Base-by-base conservation (phyloP, 148 eudicot species). In the Fagopyrum tataricum region DNA sequence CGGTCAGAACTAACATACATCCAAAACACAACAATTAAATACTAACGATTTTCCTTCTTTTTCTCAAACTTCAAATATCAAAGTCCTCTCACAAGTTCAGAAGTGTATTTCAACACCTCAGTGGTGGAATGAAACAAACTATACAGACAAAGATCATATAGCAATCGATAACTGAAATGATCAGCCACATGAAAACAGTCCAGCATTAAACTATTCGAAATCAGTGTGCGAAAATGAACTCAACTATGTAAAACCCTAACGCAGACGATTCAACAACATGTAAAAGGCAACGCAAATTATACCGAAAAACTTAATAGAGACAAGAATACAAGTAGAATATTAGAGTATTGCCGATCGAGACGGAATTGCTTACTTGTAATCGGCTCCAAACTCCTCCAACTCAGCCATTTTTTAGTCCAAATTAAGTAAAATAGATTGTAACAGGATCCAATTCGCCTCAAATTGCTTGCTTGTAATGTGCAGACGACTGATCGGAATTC, bases 1-100 rank as follows among this genome's bases (percentile, higher is more conserved):
- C n/a, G 62, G 74, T 94, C 98, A 79, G 90, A 94, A 73, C 88
- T 88, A 31, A 80, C 48, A 77, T 55, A 20, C 69, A 73, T 53
- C 10, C 69, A 64, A 64, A 18, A 64, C 69, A 64, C 20, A 15
- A 14, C 4, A 39, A 5, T 31, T 59, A 59, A 23, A 37, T 1
- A 37, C 10, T 7, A 2, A 14, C 42, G 0, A 13, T 12, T 64
- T 39, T 5, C 20, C 10, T 3, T 64, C 26, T 3, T 52, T 52
- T 52, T 58, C 64, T 58, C 64, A 23, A 23, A 58, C 10, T 58
- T 23, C 64, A 64, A 37, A 64, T 64, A 14, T 18, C 69, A 64
- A 64, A 59, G 14, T 59, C 66, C 26, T 11, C 64, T 58, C 0
- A 55, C 24, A 0, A 55, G 11, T 59, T 59, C 39, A 59, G 40